These are phyloP conservation scores for Onygena corvina DNA, from an alignment of 2,329 filamentous ascomycete genomes.

Conservation along the genomic window DNA sequence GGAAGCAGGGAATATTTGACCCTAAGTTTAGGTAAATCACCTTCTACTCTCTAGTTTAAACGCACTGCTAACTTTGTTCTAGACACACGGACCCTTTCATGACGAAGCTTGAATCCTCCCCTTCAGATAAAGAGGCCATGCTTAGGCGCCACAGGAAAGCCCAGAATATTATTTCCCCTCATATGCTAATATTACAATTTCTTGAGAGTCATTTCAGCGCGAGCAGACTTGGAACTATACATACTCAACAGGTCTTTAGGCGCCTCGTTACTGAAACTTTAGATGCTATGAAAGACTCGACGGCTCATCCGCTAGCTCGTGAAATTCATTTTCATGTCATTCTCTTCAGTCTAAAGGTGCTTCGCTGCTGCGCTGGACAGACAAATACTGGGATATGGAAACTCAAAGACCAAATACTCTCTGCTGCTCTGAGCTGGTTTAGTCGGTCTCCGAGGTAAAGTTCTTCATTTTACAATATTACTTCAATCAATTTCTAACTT, in stretches of 20 bases:
- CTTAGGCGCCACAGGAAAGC: slow-evolving; percentile 64
- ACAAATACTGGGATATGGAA: slow-evolving; percentile 61
- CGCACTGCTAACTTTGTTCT: not conserved
- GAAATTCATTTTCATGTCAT: slow-evolving; percentile 87
- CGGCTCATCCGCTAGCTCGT: slow-evolving; percentile 71
- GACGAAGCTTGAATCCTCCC: slow-evolving; percentile 80
- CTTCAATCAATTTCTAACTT: slow-evolving; percentile 13
- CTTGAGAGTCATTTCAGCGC: slow-evolving; percentile 92
- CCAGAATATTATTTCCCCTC: slow-evolving; percentile 74
- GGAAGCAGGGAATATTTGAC: slow-evolving; percentile 70
- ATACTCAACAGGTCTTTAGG: slow-evolving; percentile 69
- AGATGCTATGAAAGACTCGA: slow-evolving; percentile 56
- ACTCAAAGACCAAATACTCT: slow-evolving; percentile 78
- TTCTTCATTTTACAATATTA: not conserved
- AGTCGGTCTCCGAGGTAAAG: slow-evolving; percentile 54
- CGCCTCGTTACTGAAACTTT: slow-evolving; percentile 71
- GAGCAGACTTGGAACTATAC: slow-evolving; percentile 68
- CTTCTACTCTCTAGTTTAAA: not conserved
- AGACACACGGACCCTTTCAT: slow-evolving; percentile 77
- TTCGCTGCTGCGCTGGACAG: slow-evolving; percentile 55
- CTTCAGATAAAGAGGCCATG: slow-evolving; percentile 67
- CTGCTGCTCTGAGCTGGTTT: slow-evolving; percentile 84
- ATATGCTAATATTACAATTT: slow-evolving; percentile 75
- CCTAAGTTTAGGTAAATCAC: slow-evolving; percentile 48
- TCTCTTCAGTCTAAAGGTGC: slow-evolving; percentile 65